Conservation (phyloP, 495 filamentous ascomycete genomes). For the Tricharina praecox region DNA sequence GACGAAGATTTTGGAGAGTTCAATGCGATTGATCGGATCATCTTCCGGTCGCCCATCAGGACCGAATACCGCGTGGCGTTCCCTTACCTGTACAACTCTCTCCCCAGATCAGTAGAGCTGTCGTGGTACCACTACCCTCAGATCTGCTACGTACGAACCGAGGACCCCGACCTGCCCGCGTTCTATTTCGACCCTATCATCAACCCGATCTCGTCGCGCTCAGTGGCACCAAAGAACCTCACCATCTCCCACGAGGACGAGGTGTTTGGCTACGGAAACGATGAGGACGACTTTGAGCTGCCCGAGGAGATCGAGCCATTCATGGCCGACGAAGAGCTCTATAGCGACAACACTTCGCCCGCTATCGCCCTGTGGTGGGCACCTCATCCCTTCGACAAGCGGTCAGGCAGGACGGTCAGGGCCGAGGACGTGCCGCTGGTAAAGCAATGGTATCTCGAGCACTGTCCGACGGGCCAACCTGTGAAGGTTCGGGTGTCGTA, state of each 20-base stretch:
- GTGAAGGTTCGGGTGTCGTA: slow-evolving; percentile 99
- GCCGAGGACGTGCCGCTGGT: slow-evolving; percentile 94
- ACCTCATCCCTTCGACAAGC: slow-evolving; percentile 85
- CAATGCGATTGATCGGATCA: slow-evolving; percentile 98
- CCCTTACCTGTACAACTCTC: slow-evolving; percentile 89
- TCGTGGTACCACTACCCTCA: slow-evolving; percentile 91
- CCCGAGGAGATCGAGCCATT: slow-evolving; percentile 72
- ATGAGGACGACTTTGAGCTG: slow-evolving; percentile 75
- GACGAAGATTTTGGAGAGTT: slow-evolving; percentile 99
- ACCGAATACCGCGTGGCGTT: slow-evolving; percentile 93
- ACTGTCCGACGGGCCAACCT: slow-evolving; percentile 78
- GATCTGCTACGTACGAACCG: slow-evolving; percentile 72
- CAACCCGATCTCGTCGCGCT: slow-evolving; percentile 90
- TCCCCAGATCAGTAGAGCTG: slow-evolving; percentile 83
- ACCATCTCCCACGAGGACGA: slow-evolving; percentile 88
- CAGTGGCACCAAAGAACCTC: slow-evolving; percentile 87
- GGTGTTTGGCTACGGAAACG: slow-evolving; percentile 70
- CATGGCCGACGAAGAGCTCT: slow-evolving; percentile 75
- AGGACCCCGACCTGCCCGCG: slow-evolving; percentile 77
- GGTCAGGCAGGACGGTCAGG: slow-evolving; percentile 93
- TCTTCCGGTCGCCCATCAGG: slow-evolving; percentile 87
- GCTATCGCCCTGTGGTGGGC: slow-evolving; percentile 98
- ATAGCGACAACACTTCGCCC: slow-evolving; percentile 74
- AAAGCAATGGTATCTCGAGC: slow-evolving; percentile 97
- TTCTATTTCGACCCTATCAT: slow-evolving; percentile 98